These are phyloP conservation scores for Auricularia auricula-judae DNA, from an alignment of 768 basidiomycete species.

Conservation along the genomic window DNA sequence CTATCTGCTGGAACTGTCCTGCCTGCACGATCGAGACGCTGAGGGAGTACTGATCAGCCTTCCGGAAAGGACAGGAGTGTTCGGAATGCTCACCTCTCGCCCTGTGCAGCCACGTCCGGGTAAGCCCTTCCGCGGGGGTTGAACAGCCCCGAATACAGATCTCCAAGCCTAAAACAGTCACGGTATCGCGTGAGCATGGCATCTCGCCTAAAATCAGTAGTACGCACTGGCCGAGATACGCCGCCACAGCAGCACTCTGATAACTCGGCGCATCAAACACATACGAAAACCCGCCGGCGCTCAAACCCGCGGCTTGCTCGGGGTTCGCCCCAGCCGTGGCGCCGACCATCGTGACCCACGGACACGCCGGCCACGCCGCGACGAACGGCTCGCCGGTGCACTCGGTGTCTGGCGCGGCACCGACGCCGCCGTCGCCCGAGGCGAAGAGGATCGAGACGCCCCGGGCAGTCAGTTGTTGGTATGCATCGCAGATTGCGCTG, in stretches of 20 bases:
- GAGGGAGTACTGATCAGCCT: no score
- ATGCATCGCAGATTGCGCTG: slow-evolving; percentile 24
- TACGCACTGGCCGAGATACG: slow-evolving; percentile 4
- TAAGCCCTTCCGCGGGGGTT: no score
- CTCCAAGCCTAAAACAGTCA: no score
- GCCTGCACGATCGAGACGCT: no score
- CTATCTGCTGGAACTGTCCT: no score
- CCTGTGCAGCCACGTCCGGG: no score
- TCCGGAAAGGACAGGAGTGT: no score
- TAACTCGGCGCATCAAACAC: slow-evolving; percentile 20
- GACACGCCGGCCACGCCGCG: slow-evolving; percentile 21
- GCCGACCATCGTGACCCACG: slow-evolving; percentile 24
- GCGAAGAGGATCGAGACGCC: slow-evolving; percentile 11
- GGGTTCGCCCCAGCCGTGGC: slow-evolving; percentile 18
- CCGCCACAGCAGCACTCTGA: slow-evolving; percentile 19
- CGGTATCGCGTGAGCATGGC: no score
- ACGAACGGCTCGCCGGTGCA: neutral
- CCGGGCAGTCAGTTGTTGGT: slow-evolving; percentile 24
- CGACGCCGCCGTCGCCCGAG: slow-evolving; percentile 27
- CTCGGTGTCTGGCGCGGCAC: slow-evolving; percentile 14
- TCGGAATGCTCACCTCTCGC: no score
- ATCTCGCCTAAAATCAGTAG: no score
- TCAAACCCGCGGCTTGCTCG: slow-evolving; percentile 18
- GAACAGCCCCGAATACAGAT: no score
- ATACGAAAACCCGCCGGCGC: slow-evolving; percentile 26